phyloP scores from a whole-genome alignment of 2,329 filamentous ascomycete species.

The Mollisiaceae sp. region DNA sequence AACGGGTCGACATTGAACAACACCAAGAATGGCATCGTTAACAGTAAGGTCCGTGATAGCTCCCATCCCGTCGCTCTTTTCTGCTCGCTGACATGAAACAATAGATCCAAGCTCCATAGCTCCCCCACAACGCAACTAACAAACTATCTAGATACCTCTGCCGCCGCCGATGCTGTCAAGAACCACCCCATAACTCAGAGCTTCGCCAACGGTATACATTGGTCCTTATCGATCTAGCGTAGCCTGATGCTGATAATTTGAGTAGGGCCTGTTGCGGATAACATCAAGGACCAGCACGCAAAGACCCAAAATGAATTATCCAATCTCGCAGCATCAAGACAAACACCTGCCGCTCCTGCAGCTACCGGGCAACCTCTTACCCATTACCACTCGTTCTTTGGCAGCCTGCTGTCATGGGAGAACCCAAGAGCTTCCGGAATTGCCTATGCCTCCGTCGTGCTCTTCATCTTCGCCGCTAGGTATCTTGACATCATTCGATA shows the following conservation, averaged over 20 bases:
- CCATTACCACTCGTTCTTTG: constrained; percentile 75
- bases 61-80: constrained; percentile 12
- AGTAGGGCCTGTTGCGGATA: constrained; percentile 63
- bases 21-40: constrained; percentile 34
- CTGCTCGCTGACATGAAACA: constrained; percentile 36
- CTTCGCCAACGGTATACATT: constrained; percentile 39
- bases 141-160: constrained; percentile 37
- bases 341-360: constrained; percentile 57
- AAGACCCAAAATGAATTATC: constrained; percentile 62
- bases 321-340: constrained; percentile 62
- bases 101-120: constrained; percentile 31
- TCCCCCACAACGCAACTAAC: constrained; percentile 31
- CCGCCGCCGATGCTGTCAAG: constrained; percentile 41
- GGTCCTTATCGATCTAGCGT: constrained; percentile 22
- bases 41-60: constrained; percentile 38
- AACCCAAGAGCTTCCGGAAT: constrained; percentile 70
- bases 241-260: constrained; percentile 24
- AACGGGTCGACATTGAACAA: constrained; percentile 31
- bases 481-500: constrained; percentile 72
- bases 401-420: constrained; percentile 71
- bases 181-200: constrained; percentile 43
- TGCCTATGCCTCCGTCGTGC: constrained; percentile 63
- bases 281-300: constrained; percentile 59
- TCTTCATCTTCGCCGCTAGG: constrained; percentile 65
- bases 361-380: constrained; percentile 68